phyloP scores from a whole-genome alignment of 805 yeast species.

The Candida ipomoeae region DNA sequence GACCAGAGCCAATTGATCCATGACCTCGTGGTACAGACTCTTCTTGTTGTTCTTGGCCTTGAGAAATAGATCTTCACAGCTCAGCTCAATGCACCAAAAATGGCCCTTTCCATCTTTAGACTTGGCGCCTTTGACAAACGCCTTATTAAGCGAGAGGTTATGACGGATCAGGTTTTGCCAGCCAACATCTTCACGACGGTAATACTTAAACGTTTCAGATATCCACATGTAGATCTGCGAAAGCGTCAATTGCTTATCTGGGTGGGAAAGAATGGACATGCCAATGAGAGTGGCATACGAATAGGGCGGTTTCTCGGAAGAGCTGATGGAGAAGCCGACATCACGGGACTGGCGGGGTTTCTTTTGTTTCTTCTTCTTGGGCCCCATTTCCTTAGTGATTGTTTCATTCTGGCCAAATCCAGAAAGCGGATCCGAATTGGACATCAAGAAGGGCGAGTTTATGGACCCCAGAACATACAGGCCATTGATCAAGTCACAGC shows the following conservation, averaged over 20 bases:
- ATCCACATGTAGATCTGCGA: constrained; percentile 90
- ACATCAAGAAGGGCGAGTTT: constrained; percentile 9
- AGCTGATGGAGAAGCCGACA: constrained; percentile 41
- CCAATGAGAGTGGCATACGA: constrained; percentile 93
- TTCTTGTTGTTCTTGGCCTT: constrained; percentile 53
- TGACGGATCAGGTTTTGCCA: constrained; percentile 98
- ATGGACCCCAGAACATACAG: constrained; percentile 10
- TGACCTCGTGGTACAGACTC: constrained; percentile 39
- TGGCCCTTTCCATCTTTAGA: constrained; percentile 90
- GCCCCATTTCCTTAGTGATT: neutral
- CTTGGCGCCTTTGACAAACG: constrained; percentile 85
- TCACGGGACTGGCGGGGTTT: constrained; percentile 27
- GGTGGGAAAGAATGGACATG: constrained; percentile 84
- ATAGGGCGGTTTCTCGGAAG: constrained; percentile 80
- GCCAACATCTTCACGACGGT: constrained; percentile 80
- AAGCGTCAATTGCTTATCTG: constrained; percentile 40
- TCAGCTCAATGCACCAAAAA: constrained; percentile 88
- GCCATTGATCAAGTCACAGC: neutral
- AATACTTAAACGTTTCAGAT: constrained; percentile 75
- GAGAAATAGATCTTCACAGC: constrained; percentile 75
- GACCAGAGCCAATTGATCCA: constrained; percentile 33
- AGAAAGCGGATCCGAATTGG: constrained; percentile 5
- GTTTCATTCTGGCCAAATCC: neutral
- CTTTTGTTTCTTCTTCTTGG: constrained; percentile 25
- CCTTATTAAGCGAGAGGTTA: constrained; percentile 87